Base-by-base conservation (phyloP, 2,329 filamentous ascomycete species). In the Aspergillus latus region DNA sequence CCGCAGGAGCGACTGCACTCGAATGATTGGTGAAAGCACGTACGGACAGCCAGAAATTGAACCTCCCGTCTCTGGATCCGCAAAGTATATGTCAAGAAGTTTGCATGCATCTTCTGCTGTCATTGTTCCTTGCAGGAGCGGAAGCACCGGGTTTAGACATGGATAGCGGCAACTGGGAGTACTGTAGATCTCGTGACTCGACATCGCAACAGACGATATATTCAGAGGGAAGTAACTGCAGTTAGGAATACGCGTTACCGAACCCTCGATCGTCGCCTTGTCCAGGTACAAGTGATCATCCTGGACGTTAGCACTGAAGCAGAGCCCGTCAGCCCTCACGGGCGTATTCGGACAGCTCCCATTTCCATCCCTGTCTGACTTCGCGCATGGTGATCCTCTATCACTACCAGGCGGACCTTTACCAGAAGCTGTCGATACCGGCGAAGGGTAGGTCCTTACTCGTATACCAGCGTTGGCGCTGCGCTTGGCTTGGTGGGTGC, bases 31-130 rank as follows among this genome's bases (percentile, higher is more conserved):
- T 0, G 77, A 78, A 16, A 81, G 68, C 13, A 81, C 75, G 56
- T 80, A 80, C 0, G 79, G 78, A 3, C 78, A 81, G 0, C 76
- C 73, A 37, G 71, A 75, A 11, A 74, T 72, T 56, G 79, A 13
- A 26, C 7, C 16, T 78, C 0, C 78, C 65, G 3, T 75, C 76
- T 32, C 49, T 26, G 46, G 52, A 70, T 76, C 3, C 74, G 76
- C 0, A 56, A 82, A 73, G 59, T 78, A 82, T 1, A 79, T 72
- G 48, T 81, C 78, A 1, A 82, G 68, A 10, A 82, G 70, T 28
- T 80, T 75, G 50, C 76, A 79, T 0, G 78, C 79, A 1, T 79
- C 64, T 21, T 61, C 58, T 2, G 72, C 68, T 2, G 73, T 68
- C 42, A 80, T 68, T 45, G 77, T 74, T 43, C 71, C 68, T 21